Base-by-base conservation (phyloP, 176 grass and related monocot species). In the Calamus simplicifolius region DNA sequence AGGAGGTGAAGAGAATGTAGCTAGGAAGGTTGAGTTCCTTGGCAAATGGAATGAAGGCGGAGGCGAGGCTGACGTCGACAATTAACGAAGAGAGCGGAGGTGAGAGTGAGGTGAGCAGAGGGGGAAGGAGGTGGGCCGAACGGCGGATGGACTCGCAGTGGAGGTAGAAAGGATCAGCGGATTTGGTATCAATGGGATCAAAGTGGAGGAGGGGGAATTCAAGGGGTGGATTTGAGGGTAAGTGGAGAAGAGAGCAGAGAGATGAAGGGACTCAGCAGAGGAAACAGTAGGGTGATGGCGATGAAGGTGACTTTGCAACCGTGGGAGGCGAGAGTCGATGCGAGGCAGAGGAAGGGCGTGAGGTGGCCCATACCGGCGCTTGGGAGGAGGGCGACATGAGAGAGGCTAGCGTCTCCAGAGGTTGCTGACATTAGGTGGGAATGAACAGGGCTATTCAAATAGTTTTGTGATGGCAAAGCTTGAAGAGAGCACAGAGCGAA, bases 361-460 rank as follows among this genome's bases (percentile, higher is more conserved):
- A 95, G 75, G 52, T 95, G 85, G 16, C 85, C 89, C 81, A 95
- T 95, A 43, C 89, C 85, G 54, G 81, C 81, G 56, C 85, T 89
- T 1, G 89, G 81, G 25, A 95, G 51, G 18, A 95, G 75, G n/a
- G 80, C 85, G 13, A 95, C 19, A 16, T 89, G 89, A 5, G 77
- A 54, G 5, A 0, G 6, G 2, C 14, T 10, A 6, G 16, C 7
- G 17, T 51, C 48, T 5, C 51, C 16, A n/a, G 18, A 30, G 5
- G 28, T 2, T 29, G 31, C 6, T 10, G 31, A 7, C 31, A 35
- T 35, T 35, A 8, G 31, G 31, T 35, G 31, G 31, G 31, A 7
- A 7, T 1, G 31, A 35, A 1, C 0, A 8, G 8, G 31, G 31
- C 6, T 35, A 35, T 35, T 35, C 31, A 1, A 7, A 35, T 35